phyloP scores from a whole-genome alignment of 83 land plant genomes.

The Picea mariana region DNA sequence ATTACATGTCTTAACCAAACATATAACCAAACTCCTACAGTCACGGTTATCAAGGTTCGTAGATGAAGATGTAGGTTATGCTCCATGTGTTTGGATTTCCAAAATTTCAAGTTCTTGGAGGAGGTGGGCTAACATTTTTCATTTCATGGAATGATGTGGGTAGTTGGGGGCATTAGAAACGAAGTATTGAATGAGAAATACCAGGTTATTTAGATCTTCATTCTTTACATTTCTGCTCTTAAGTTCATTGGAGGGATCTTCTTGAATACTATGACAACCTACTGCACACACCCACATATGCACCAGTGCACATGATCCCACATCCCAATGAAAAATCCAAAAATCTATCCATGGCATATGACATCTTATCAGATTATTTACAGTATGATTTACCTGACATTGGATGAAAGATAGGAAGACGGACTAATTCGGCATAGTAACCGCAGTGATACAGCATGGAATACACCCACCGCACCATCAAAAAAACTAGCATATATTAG shows the following conservation, averaged over 20 bases:
- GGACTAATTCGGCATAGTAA: constrained; percentile 69
- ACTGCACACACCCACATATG: background rate
- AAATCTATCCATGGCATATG: background rate
- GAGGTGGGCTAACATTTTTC: background rate
- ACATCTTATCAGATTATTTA: background rate
- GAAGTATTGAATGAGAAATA: background rate
- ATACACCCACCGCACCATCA: constrained; percentile 77
- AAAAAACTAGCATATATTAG: constrained; percentile 66
- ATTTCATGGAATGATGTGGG: background rate
- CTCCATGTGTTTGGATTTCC: background rate
- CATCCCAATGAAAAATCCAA: background rate
- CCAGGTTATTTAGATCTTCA: background rate
- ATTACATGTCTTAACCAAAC: background rate
- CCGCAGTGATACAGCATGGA: constrained; percentile 62
- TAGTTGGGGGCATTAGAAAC: no score
- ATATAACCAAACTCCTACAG: background rate
- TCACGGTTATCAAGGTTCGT: background rate
- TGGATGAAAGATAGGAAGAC: constrained; percentile 58
- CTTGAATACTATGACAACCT: background rate
- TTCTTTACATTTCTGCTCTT: background rate
- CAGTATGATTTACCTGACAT: constrained; percentile 43
- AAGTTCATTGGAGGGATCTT: background rate
- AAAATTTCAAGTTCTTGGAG: background rate
- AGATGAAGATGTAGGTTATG: background rate
- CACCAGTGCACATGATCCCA: background rate